Conservation (phyloP, 139 green algal genomes). For the Diplosphaera chodatii region DNA sequence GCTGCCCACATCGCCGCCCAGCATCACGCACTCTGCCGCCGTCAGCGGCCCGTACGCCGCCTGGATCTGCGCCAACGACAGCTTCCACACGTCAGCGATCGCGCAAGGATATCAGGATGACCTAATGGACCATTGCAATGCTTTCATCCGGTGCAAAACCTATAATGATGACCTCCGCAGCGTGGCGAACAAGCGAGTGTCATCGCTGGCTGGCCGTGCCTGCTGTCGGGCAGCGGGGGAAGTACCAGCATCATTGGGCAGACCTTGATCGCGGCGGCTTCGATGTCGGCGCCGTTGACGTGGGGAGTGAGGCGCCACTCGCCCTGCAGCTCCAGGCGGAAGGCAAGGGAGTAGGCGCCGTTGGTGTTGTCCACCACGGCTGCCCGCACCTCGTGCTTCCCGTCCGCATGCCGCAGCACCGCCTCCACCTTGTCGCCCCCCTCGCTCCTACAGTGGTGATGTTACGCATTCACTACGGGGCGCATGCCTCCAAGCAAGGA, state of each 20-base stretch:
- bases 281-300: background rate
- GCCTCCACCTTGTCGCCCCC: background rate
- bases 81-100: too few relatives aligned
- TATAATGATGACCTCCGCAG: too few relatives aligned
- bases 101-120: too few relatives aligned
- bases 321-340: conserved; percentile 1
- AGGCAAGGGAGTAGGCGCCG: background rate
- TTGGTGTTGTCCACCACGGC: background rate
- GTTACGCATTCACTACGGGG: too few relatives aligned
- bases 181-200: too few relatives aligned
- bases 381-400: background rate
- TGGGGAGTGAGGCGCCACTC: background rate
- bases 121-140: too few relatives aligned
- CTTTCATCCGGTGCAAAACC: too few relatives aligned
- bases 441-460: background rate
- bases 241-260: background rate
- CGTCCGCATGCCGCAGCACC: background rate
- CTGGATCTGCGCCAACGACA: conserved; percentile 3
- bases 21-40: conserved; percentile 2
- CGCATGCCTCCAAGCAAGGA: too few relatives aligned
- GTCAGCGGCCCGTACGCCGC: conserved; percentile 1
- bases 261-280: background rate
- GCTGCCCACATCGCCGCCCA: background rate
- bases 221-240: background rate
- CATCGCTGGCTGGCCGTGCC: too few relatives aligned